Evolutionary conservation across 148 eudicot species (phyloP).

Genomic region (Salicornia ramosissima): DNA sequence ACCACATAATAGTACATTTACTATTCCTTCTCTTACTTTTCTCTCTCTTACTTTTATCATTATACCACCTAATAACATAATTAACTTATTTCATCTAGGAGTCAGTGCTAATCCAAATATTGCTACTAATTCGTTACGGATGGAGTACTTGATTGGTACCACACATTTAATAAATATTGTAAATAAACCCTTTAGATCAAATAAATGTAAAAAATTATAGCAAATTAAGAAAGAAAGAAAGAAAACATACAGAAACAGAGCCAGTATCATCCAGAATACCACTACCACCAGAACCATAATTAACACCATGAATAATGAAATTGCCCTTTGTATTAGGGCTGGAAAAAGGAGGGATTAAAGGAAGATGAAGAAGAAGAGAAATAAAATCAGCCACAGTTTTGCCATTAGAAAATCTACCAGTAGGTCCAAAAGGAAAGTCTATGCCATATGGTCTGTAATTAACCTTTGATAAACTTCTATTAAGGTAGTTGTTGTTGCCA

Average conservation of each 20-base stretch:
- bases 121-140: too few species aligned
- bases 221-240: not conserved
- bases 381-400: constrained; percentile 30
- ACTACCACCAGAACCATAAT: constrained; percentile 36
- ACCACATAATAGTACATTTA: too few species aligned
- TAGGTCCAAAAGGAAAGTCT: constrained; percentile 30
- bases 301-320: constrained; percentile 24
- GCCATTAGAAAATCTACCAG: constrained; percentile 34
- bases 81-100: too few species aligned
- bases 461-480: constrained; percentile 10
- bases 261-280: constrained; percentile 33
- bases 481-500: constrained; percentile 32
- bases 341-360: constrained; percentile 22
- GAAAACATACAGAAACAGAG: constrained; percentile 12
- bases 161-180: too few species aligned
- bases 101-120: too few species aligned
- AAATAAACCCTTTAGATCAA: too few species aligned
- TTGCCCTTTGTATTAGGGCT: constrained; percentile 1
- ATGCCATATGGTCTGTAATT: constrained; percentile 37
- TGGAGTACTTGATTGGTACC: too few species aligned
- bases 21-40: too few species aligned
- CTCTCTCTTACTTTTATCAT: too few species aligned
- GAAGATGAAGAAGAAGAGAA: constrained; percentile 20
- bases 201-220: too few species aligned
- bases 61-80: too few species aligned